These are phyloP conservation scores for Linderina pennispora DNA, from an alignment of 192 early-diverging fungal genomes.

Conservation along the genomic window DNA sequence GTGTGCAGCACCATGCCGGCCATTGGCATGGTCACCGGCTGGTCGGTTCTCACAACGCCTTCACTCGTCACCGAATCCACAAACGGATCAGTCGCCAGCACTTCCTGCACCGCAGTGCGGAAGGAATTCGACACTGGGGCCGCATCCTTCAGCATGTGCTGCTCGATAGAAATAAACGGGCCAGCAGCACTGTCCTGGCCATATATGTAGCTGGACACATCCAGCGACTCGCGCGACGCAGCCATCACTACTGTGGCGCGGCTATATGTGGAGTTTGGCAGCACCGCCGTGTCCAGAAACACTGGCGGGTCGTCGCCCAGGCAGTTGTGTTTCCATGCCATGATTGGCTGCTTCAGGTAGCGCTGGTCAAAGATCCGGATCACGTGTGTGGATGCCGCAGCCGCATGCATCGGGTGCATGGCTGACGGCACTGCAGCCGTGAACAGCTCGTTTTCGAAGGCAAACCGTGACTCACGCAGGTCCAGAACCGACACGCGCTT, in stretches of 20 bases:
- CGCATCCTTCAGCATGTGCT: constrained; percentile 19
- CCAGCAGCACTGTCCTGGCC: constrained; percentile 14
- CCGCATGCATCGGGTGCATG: constrained; percentile 31
- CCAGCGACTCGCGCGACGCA: constrained; percentile 14
- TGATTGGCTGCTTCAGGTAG: constrained; percentile 21
- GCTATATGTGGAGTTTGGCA: constrained; percentile 8
- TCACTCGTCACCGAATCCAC: background rate
- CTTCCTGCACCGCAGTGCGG: constrained; percentile 14
- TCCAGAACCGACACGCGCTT: constrained; percentile 4
- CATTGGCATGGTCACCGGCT: background rate
- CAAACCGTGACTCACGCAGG: constrained; percentile 13
- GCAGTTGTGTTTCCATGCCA: constrained; percentile 18
- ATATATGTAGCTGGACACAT: constrained; percentile 14
- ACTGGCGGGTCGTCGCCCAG: constrained; percentile 13
- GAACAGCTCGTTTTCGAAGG: constrained; percentile 8
- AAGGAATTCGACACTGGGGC: no score
- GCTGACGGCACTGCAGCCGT: constrained; percentile 25
- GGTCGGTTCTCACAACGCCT: no score
- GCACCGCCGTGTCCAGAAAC: constrained; percentile 8
- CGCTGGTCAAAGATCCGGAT: constrained; percentile 40
- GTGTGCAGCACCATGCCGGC: background rate
- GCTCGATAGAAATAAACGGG: constrained; percentile 24
- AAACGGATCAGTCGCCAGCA: constrained; percentile 18
- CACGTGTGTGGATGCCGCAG: constrained; percentile 27
- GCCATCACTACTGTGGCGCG: constrained; percentile 13